These are phyloP conservation scores for Mortierella sp. DNA, from an alignment of 371 early-diverging fungal species.

Conservation along the genomic window DNA sequence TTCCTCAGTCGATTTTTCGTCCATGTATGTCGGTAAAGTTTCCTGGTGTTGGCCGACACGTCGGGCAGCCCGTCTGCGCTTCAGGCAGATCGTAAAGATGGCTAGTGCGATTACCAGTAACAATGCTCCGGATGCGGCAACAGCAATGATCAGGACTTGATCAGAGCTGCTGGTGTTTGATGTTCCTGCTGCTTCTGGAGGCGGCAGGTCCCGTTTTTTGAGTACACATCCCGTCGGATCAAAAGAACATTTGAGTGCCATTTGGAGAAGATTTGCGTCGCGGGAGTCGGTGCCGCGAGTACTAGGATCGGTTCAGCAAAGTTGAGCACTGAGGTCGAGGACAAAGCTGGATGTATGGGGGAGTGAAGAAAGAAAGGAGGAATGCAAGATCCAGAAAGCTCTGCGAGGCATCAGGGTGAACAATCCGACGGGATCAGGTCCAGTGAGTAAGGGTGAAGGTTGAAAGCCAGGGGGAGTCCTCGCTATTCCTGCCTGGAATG, in stretches of 20 bases:
- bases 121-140: conserved; percentile 13
- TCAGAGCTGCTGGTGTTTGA: not conserved
- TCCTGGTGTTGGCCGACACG: conserved; percentile 26
- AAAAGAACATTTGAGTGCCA: conserved; percentile 1
- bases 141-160: not conserved
- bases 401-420: too few relatives aligned
- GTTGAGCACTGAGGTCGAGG: too few relatives aligned
- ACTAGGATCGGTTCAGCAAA: too few relatives aligned
- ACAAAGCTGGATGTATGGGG: too few relatives aligned
- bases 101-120: conserved; percentile 12
- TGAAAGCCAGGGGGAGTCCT: too few relatives aligned
- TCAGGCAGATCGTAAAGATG: conserved; percentile 25
- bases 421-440: too few relatives aligned
- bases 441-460: too few relatives aligned
- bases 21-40: conserved; percentile 11
- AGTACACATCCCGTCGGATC: conserved; percentile 2
- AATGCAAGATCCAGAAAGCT: too few relatives aligned
- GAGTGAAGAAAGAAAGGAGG: too few relatives aligned
- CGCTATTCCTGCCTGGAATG: conserved; percentile 3
- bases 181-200: not conserved
- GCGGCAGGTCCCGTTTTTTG: too few relatives aligned
- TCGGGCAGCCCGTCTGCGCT: conserved; percentile 10
- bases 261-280: too few relatives aligned
- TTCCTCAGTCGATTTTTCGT: conserved; percentile 18
- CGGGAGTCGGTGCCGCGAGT: too few relatives aligned